Percentiles rank a stretch among this genome's conserved stretches.
These are phyloP conservation scores for Alternaria longipes DNA, from an alignment of 2,329 filamentous ascomycete species.

Conservation along the genomic window DNA sequence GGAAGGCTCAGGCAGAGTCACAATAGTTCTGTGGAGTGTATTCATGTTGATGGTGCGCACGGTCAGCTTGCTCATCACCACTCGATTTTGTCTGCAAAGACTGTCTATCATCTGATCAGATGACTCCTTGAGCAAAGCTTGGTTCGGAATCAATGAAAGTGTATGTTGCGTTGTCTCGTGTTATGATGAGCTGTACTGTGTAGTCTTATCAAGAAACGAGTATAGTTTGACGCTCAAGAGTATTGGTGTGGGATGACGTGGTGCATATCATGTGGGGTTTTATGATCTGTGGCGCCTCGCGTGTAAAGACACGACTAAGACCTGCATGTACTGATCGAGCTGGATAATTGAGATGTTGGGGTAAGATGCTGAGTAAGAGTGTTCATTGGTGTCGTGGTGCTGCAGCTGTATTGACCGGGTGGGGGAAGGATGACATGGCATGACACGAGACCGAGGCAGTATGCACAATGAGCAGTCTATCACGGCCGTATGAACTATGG, in stretches of 20 bases:
- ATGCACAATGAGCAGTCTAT: background rate
- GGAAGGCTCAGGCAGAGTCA: background rate
- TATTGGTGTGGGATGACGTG: slow-evolving; percentile 8
- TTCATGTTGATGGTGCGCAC: background rate
- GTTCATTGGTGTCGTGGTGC: background rate
- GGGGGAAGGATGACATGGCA: background rate
- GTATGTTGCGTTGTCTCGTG: slow-evolving; percentile 1
- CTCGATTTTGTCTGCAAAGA: background rate
- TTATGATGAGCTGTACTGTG: background rate
- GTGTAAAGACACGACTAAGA: slow-evolving; percentile 1
- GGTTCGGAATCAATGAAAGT: background rate
- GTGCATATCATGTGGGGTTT: slow-evolving; percentile 3
- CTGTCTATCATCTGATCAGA: background rate
- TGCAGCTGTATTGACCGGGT: background rate
- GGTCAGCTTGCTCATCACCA: background rate
- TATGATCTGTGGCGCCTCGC: background rate
- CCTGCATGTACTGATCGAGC: background rate
- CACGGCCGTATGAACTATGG: background rate
- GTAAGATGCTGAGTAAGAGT: background rate
- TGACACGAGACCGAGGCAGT: background rate
- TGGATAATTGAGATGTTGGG: background rate
- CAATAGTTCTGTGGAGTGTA: background rate
- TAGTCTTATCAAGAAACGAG: background rate
- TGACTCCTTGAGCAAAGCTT: background rate
- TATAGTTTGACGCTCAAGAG: background rate